Evolutionary conservation across 208 protist genomes (phyloP), one percentile per base, ranked within the genome.

Genomic region (Trypanosomatidae sp.): DNA sequence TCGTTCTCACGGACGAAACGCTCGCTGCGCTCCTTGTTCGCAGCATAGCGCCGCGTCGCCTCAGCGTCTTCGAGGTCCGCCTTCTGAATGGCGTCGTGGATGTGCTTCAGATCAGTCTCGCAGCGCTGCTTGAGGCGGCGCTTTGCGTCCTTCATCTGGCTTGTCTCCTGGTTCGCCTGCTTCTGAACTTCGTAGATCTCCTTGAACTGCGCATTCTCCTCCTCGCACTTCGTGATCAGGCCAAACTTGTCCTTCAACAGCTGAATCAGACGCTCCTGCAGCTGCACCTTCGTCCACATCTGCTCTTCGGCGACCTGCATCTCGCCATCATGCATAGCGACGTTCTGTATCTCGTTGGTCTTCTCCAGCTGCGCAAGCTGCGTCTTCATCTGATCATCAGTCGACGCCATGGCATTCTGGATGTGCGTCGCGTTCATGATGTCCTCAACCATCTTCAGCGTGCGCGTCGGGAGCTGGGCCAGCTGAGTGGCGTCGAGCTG

Each of bases 301-400:
- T 87, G 77, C 70, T 87, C 77, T 66, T 87, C 77, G 16, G 72
- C 77, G 11, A 87, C 65, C 62, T 79, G 69, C 77, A 87, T 83
- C 56, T 87, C 77, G 43, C 77, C 77, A 49, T 87, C 77, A 48
- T 71, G 62, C 65, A 87, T 69, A 28, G 77, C 77, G 33, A 76
- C 69, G 50, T 82, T 80, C 60, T 80, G 77, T 45, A 87, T 80
- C 58, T 82, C 69, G 56, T 80, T 82, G 33, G 72, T 72, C 49
- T 75, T 75, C 58, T 87, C 77, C 42, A 87, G 41, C 61, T 78
- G 67, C 33, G 76, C 66, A n/a, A 86, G 55, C 57, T 81, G 76
- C n/a, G 76, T 78, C 51, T 59, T 57, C 48, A 86, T 79, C 58
- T 87, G 77, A 24, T 87, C 77, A 42, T 87, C 72, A 18, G 64